Conservation (phyloP, 192 early-diverging fungal genomes). For the Entomortierella parvispora region DNA sequence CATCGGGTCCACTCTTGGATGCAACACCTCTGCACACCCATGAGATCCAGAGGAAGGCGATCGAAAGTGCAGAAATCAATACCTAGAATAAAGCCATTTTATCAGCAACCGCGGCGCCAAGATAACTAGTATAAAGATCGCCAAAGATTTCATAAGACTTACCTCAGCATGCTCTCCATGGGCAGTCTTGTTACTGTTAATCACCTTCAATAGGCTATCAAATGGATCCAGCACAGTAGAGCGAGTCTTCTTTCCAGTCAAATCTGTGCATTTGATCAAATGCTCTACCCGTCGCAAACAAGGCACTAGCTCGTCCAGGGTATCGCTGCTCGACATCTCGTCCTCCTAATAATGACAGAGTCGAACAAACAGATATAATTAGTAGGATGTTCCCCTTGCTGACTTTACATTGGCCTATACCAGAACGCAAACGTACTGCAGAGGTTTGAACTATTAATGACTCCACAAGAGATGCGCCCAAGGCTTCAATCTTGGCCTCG, state of each 20-base stretch:
- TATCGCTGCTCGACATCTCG: constrained; percentile 3
- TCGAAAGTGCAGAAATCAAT: constrained; percentile 36
- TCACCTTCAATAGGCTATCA: constrained; percentile 24
- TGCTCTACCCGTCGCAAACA: constrained; percentile 34
- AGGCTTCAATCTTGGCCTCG: constrained; percentile 50
- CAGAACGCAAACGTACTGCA: constrained; percentile 13
- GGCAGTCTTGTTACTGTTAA: constrained; percentile 14
- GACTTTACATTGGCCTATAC: no score
- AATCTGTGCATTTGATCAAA: constrained; percentile 42
- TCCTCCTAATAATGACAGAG: constrained; percentile 9
- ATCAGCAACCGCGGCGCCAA: background rate
- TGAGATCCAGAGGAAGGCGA: constrained; percentile 46
- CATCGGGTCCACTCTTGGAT: constrained; percentile 22
- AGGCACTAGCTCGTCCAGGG: constrained; percentile 14
- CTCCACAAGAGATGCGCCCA: constrained; percentile 25
- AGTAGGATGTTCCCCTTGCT: no score
- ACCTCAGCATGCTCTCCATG: constrained; percentile 29
- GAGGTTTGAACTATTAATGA: constrained; percentile 19
- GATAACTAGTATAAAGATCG: background rate
- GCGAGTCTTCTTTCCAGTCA: constrained; percentile 17
- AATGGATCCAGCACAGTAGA: constrained; percentile 18
- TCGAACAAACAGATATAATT: background rate
- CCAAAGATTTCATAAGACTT: background rate
- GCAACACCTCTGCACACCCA: constrained; percentile 35
- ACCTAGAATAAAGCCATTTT: constrained; percentile 7